A percentile compares a stretch with the other conserved stretches of the same genome.
These are phyloP conservation scores for Euphorbia schlechtendalii DNA, from an alignment of 441 rosid species.

Conservation along the genomic window DNA sequence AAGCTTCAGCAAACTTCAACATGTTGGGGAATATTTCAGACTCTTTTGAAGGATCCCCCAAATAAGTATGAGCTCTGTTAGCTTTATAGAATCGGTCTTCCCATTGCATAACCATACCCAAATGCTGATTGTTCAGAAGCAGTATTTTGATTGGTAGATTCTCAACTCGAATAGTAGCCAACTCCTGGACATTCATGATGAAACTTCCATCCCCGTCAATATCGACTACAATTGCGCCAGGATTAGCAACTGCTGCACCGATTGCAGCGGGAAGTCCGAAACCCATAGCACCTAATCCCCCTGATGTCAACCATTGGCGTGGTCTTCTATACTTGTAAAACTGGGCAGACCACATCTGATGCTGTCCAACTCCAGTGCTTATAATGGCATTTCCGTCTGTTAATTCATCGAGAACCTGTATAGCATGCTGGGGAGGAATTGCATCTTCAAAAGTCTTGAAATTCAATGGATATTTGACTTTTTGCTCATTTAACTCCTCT, in stretches of 20 bases:
- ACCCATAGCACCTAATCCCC: slow-evolving; percentile 97
- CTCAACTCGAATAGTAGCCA: slow-evolving; percentile 80
- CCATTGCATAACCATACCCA: slow-evolving; percentile 98
- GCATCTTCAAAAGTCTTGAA: slow-evolving; percentile 83
- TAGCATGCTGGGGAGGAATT: slow-evolving; percentile 88
- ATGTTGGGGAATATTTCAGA: slow-evolving; percentile 76
- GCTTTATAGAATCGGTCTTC: slow-evolving; percentile 93
- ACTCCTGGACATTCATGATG: slow-evolving; percentile 88
- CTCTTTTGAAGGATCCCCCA: slow-evolving; percentile 68
- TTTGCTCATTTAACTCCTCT: slow-evolving; percentile 64
- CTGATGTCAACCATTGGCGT: slow-evolving; percentile 86
- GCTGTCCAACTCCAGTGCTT: slow-evolving; percentile 96
- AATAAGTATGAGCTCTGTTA: slow-evolving; percentile 80
- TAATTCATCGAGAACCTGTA: slow-evolving; percentile 78
- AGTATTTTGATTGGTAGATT: slow-evolving; percentile 79
- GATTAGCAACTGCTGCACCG: slow-evolving; percentile 91
- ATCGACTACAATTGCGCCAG: slow-evolving; percentile 73
- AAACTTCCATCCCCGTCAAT: slow-evolving; percentile 98
- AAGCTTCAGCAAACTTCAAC: slow-evolving; percentile 78
- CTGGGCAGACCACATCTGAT: slow-evolving; percentile 99
- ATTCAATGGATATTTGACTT: slow-evolving; percentile 48
- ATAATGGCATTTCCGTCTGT: slow-evolving; percentile 76
- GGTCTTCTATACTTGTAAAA: slow-evolving; percentile 82
- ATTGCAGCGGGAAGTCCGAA: slow-evolving; percentile 94
- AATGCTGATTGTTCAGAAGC: slow-evolving; percentile 81